These are phyloP conservation scores for Alternaria brassicae DNA, from an alignment of 2,329 filamentous ascomycete genomes.

Conservation along the genomic window DNA sequence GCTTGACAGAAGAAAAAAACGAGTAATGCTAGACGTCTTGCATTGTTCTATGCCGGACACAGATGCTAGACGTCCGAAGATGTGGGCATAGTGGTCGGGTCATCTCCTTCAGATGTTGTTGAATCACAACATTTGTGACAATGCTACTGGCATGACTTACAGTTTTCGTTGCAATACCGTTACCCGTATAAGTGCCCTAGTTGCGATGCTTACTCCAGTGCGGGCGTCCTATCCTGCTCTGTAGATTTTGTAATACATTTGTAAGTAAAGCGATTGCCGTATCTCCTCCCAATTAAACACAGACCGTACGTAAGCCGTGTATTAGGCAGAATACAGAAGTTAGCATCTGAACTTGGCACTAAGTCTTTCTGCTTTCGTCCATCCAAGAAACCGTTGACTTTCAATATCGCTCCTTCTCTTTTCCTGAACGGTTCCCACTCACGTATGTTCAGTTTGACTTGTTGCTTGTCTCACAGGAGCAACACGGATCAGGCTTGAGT, in stretches of 20 bases:
- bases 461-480: not conserved
- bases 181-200: not conserved
- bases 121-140: too few species aligned
- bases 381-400: not conserved
- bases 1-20: too few species aligned
- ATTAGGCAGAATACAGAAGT: not conserved
- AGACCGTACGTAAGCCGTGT: not conserved
- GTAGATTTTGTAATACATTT: not conserved
- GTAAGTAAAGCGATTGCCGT: not conserved
- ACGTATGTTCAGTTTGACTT: not conserved
- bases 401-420: not conserved
- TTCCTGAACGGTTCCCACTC: not conserved
- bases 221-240: not conserved
- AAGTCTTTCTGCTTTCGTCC: not conserved
- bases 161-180: not conserved
- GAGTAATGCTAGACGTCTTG: not conserved
- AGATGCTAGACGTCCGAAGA: too few species aligned
- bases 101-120: too few species aligned
- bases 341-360: not conserved
- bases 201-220: not conserved
- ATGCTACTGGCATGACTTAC: too few species aligned
- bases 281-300: not conserved
- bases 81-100: too few species aligned
- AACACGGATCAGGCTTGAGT: not conserved
- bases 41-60: not conserved